Conservation (phyloP, 495 filamentous ascomycete species). For the Penicillium argentinense region DNA sequence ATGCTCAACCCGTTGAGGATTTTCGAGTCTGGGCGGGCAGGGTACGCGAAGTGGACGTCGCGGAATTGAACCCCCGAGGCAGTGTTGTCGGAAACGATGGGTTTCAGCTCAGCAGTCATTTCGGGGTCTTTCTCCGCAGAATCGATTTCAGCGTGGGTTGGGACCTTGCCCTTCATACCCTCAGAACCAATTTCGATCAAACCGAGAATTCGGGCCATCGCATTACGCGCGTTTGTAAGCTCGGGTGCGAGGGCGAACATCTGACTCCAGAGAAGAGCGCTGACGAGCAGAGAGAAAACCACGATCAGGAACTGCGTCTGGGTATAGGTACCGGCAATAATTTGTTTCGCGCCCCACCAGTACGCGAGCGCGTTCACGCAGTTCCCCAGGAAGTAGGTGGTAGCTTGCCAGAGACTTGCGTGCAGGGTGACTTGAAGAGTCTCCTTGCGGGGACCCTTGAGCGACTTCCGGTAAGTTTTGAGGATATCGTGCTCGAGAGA, state of each 20-base stretch:
- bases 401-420: conserved; percentile 53
- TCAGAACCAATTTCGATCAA: conserved; percentile 47
- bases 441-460: conserved; percentile 46
- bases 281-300: conserved; percentile 39
- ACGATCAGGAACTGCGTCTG: conserved; percentile 65
- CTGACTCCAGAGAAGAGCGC: conserved; percentile 63
- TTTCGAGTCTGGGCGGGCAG: conserved; percentile 52
- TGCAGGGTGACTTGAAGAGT: conserved; percentile 46
- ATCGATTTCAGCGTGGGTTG: not conserved
- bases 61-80: conserved; percentile 49
- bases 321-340: conserved; percentile 55
- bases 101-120: conserved; percentile 17
- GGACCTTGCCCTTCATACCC: conserved; percentile 29
- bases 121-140: conserved; percentile 15
- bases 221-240: conserved; percentile 50
- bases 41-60: conserved; percentile 60
- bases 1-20: conserved; percentile 56
- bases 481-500: conserved; percentile 45
- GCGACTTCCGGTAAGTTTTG: conserved; percentile 36
- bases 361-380: conserved; percentile 64
- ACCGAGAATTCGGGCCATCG: conserved; percentile 47
- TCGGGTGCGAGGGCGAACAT: conserved; percentile 67
- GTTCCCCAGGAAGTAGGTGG: conserved; percentile 52
- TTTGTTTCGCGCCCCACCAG: conserved; percentile 67
- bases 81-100: not conserved